These are phyloP conservation scores for Clavispora phyllophila DNA, from an alignment of 805 yeast genomes.

Conservation along the genomic window DNA sequence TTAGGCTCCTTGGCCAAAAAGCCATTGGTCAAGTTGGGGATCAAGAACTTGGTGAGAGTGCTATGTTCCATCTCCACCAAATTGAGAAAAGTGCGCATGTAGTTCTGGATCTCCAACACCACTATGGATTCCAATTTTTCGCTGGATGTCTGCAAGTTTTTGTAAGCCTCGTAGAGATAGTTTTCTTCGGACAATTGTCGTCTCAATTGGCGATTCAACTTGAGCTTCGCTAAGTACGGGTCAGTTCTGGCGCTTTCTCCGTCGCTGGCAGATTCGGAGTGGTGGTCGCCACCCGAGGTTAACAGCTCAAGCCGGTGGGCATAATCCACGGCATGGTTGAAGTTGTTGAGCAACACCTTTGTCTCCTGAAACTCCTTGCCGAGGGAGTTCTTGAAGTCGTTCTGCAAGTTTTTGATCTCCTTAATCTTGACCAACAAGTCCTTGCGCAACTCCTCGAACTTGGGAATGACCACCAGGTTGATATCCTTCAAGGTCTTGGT, in stretches of 20 bases:
- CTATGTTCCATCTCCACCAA: slow-evolving; percentile 70
- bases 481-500: slow-evolving; percentile 46
- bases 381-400: slow-evolving; percentile 79
- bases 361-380: slow-evolving; percentile 49
- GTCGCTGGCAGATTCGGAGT: slow-evolving; percentile 10
- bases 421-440: slow-evolving; percentile 81
- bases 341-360: slow-evolving; percentile 39
- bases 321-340: slow-evolving; percentile 58
- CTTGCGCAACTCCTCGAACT: slow-evolving; percentile 52
- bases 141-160: slow-evolving; percentile 83
- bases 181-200: slow-evolving; percentile 80
- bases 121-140: slow-evolving; percentile 83
- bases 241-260: slow-evolving; percentile 50
- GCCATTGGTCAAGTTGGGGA: slow-evolving; percentile 50
- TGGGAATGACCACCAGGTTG: slow-evolving; percentile 45
- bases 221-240: slow-evolving; percentile 71
- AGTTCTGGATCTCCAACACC: slow-evolving; percentile 78
- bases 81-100: slow-evolving; percentile 67
- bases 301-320: slow-evolving; percentile 41
- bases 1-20: slow-evolving; percentile 72
- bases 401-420: slow-evolving; percentile 75
- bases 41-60: slow-evolving; percentile 58
- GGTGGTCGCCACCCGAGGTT: slow-evolving; percentile 9
- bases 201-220: slow-evolving; percentile 71
- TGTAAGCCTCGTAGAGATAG: slow-evolving; percentile 81